These are phyloP conservation scores for Sphagnum contortum DNA, from an alignment of 225 moss, liverwort and hornwort genomes.

Conservation along the genomic window DNA sequence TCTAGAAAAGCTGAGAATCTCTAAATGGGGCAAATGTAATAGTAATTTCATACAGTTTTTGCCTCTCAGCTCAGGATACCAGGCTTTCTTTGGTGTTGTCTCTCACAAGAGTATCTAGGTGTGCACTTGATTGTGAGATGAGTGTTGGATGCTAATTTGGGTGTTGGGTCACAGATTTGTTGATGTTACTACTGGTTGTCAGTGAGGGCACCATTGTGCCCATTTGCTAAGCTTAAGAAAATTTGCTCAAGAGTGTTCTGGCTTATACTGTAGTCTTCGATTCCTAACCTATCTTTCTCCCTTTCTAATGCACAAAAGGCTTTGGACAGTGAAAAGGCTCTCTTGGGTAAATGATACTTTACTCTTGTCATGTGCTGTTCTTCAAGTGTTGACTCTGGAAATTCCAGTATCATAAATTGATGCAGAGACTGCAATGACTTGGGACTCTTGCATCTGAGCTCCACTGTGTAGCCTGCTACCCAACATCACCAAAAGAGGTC, in stretches of 20 bases:
- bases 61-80: too few species aligned
- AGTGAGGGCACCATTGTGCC: too few species aligned
- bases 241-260: constrained; percentile 92
- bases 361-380: constrained; percentile 59
- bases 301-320: constrained; percentile 59
- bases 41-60: too few species aligned
- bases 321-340: constrained; percentile 36
- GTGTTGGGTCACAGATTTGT: too few species aligned
- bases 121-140: too few species aligned
- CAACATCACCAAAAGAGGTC: neutral
- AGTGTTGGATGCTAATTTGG: too few species aligned
- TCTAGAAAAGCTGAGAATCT: too few species aligned
- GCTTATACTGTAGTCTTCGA: constrained; percentile 85
- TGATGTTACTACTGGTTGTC: too few species aligned
- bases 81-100: too few species aligned
- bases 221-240: constrained; percentile 62
- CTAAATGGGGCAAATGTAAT: too few species aligned
- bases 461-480: constrained; percentile 75
- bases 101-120: too few species aligned
- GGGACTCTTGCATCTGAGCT: constrained; percentile 47
- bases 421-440: constrained; percentile 40
- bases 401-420: constrained; percentile 43
- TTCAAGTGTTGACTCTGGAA: constrained; percentile 53
- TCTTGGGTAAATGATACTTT: constrained; percentile 48
- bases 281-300: constrained; percentile 36